Conservation (phyloP, 2,329 filamentous ascomycete genomes). For the Pestalotiopsis sp. region DNA sequence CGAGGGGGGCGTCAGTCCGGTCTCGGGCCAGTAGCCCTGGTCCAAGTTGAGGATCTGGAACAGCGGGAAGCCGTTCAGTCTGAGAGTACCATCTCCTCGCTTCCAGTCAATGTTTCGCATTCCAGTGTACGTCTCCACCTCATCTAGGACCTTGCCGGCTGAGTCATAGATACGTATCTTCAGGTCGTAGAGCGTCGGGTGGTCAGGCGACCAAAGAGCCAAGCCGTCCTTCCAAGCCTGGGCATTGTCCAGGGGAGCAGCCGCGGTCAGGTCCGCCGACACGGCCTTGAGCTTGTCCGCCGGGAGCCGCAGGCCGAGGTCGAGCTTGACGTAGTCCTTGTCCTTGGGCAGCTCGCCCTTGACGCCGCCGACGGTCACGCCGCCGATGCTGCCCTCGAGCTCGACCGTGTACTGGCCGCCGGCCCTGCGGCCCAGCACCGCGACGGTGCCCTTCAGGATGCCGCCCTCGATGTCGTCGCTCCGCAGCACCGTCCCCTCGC, state of each 20-base stretch:
- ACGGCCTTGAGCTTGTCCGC: constrained; percentile 40
- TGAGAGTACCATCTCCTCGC: constrained; percentile 56
- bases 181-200: constrained; percentile 57
- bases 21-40: constrained; percentile 64
- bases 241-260: constrained; percentile 36
- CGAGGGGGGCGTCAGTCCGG: constrained; percentile 58
- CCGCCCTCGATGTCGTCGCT: constrained; percentile 55
- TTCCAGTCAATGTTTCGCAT: constrained; percentile 63
- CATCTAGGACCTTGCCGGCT: constrained; percentile 46
- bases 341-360: constrained; percentile 47
- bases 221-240: constrained; percentile 52
- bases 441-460: constrained; percentile 49
- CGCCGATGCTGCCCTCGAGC: constrained; percentile 53
- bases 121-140: constrained; percentile 59
- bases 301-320: constrained; percentile 48
- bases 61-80: constrained; percentile 57
- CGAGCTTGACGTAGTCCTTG: constrained; percentile 45
- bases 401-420: constrained; percentile 49
- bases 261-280: constrained; percentile 32
- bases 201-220: constrained; percentile 63
- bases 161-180: constrained; percentile 50
- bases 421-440: constrained; percentile 47
- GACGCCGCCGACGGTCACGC: constrained; percentile 44
- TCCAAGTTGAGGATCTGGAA: constrained; percentile 63
- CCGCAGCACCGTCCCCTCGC: constrained; percentile 56